A percentile compares a stretch with the other conserved stretches of the same genome.
These are phyloP conservation scores for Poronia punctata DNA, from an alignment of 495 filamentous ascomycete genomes.

Conservation along the genomic window DNA sequence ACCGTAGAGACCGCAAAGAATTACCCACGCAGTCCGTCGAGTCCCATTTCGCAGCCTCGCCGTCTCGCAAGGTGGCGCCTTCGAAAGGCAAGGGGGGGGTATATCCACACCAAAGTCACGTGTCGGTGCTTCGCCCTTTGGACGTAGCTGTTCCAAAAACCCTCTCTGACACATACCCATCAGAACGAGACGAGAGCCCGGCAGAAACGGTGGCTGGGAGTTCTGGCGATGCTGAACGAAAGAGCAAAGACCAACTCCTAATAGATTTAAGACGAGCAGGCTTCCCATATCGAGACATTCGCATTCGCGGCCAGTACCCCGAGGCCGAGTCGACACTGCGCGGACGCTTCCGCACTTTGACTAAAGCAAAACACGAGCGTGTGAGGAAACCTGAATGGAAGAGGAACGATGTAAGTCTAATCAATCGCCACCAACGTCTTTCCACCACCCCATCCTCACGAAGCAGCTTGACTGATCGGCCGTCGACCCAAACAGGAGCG, in stretches of 20 bases:
- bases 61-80: neutral
- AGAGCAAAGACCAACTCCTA: slow-evolving; percentile 55
- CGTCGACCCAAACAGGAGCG: slow-evolving; percentile 16
- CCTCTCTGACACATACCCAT: neutral
- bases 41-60: slow-evolving; percentile 38
- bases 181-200: neutral
- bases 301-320: slow-evolving; percentile 51
- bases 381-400: slow-evolving; percentile 76
- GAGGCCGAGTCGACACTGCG: slow-evolving; percentile 86
- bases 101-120: neutral
- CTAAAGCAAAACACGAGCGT: slow-evolving; percentile 65
- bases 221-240: slow-evolving; percentile 7
- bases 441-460: neutral
- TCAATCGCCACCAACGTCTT: no score
- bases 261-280: slow-evolving; percentile 57
- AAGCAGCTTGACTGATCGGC: no score
- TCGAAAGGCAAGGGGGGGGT: slow-evolving; percentile 13
- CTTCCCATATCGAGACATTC: slow-evolving; percentile 76
- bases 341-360: slow-evolving; percentile 71
- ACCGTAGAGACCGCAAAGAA: slow-evolving; percentile 25
- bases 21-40: slow-evolving; percentile 24
- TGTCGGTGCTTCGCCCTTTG: neutral
- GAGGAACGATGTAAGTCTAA: slow-evolving; percentile 65
- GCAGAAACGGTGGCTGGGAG: neutral
- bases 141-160: neutral